Evolutionary conservation across 2,329 filamentous ascomycete species (phyloP).

Genomic region (Claviceps sp.): DNA sequence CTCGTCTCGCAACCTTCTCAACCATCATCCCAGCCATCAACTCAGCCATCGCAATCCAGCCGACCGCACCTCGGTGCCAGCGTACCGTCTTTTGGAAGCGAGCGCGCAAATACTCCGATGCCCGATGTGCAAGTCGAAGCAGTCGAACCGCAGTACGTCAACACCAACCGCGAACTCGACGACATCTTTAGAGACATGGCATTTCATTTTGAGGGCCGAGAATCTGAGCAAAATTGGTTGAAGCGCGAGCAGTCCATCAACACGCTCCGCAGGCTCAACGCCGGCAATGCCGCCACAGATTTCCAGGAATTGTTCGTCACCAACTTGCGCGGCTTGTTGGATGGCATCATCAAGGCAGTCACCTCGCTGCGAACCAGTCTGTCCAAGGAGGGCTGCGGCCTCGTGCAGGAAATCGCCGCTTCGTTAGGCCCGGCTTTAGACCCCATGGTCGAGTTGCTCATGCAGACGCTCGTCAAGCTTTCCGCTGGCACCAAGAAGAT

Average conservation of each 20-base stretch:
- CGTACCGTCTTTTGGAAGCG: slow-evolving; percentile 33
- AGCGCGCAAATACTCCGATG: slow-evolving; percentile 46
- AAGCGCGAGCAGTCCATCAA: slow-evolving; percentile 69
- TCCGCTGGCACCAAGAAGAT: slow-evolving; percentile 89
- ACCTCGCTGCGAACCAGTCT: slow-evolving; percentile 80
- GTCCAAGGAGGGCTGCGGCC: slow-evolving; percentile 70
- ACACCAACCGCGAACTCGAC: slow-evolving; percentile 77
- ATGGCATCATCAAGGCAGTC: slow-evolving; percentile 77
- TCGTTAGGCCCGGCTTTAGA: slow-evolving; percentile 69
- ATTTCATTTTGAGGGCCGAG: slow-evolving; percentile 69
- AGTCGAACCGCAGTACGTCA: slow-evolving; percentile 71
- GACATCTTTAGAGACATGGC: slow-evolving; percentile 76
- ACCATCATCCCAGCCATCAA: background rate
- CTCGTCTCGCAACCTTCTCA: slow-evolving; percentile 17
- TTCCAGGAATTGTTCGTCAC: slow-evolving; percentile 58
- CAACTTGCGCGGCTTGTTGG: slow-evolving; percentile 60
- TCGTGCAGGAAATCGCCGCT: slow-evolving; percentile 74
- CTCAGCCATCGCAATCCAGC: slow-evolving; percentile 16
- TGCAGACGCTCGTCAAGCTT: slow-evolving; percentile 83
- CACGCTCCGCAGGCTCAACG: slow-evolving; percentile 64
- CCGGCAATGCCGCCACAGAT: slow-evolving; percentile 71
- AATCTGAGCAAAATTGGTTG: slow-evolving; percentile 85
- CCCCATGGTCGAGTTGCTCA: slow-evolving; percentile 75
- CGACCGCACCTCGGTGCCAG: slow-evolving; percentile 35
- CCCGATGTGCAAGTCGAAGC: slow-evolving; percentile 52